Evolutionary conservation across 176 grass and related monocot species (phyloP), one percentile per base, ranked within the genome.

Genomic region (Dactylis glomerata): DNA sequence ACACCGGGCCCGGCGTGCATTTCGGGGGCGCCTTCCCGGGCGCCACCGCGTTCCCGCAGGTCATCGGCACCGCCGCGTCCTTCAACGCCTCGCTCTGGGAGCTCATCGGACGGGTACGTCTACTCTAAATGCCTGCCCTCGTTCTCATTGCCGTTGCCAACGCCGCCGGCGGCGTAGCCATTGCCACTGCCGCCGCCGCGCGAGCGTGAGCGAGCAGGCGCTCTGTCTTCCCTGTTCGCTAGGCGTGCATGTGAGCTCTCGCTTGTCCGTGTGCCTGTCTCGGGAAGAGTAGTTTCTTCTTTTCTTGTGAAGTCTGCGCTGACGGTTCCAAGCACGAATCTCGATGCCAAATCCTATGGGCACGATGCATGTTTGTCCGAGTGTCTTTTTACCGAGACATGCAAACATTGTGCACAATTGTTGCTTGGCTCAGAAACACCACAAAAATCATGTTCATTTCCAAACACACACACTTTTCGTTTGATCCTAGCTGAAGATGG

Each of bases 11-110:
- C 0, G 95, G 92, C 0, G 95, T 98, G 3, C 52, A 0, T 8
- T 98, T 98, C 80, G 91, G 89, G 36, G 92, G 96, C 22, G 72
- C 75, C 41, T 95, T 91, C 84, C 92, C 96, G 2, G 92, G 87
- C 65, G 96, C 92, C 80, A 98, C 92, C 24, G 92, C 91, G 32
- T 98, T 98, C 87, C 96, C 96, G 34, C 96, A 98, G 78, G 96
- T 98, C 80, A 98, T 98, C 85, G 82, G 92, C 41, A 46, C 89
- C 71, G 89, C 96, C n/a, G 91, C 96, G 0, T 62, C 91, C 6
- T 81, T 98, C 91, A 98, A 98, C 84, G 89, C 89, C 83, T 64
- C 96, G 34, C 91, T 98, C 17, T 98, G 92, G 96, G 83, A 95
- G 85, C 91, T 98, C 91, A 65, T 95, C 69, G 96, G 92, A 5